Base-by-base conservation (phyloP, 805 yeast species). In the Kodamaea kakaduensis region DNA sequence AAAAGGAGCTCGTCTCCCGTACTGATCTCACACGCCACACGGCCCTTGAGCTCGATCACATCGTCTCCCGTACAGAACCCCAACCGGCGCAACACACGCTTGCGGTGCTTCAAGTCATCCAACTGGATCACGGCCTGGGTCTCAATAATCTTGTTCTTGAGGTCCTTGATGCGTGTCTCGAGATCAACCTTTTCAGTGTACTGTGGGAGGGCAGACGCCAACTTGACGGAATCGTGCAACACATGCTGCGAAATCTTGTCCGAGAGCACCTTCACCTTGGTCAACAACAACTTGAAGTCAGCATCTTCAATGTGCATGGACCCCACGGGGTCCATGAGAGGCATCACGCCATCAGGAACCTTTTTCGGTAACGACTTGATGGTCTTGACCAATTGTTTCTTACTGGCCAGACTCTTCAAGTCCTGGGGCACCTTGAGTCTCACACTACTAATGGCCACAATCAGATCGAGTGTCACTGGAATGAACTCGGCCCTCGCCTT, bases 1-100 rank as follows among this genome's bases (percentile, higher is more conserved):
- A 93, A 62, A 43, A 87, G 55, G 37, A 87, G 63, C 60, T 87
- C 96, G 53, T 80, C 87, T 41, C 96, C 97, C 15, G 94, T 83
- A 48, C 90, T 80, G 48, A 90, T 90, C 52, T 90, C 97, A 61
- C 97, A 90, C 0, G 96, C 97, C 38, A 93, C 97, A 56, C 97
- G 77, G 37, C 99, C 99, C 61, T 93, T 93, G 51, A 93, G 71
- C 58, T 93, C 97, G 44, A 93, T 94, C 42, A 93, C 81, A 59
- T 93, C 98, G 44, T 77, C 73, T 36, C 79, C 80, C 2, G 94
- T 81, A 25, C 89, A 81, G 64, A 93, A 93, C 0, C 93, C 97
- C 24, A 93, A 73, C 53, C 96, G 78, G 58, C 97, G 78, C 48
- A 93, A 67, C 1, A 94, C 97, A 51, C 97, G 74, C 59, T 88